Conservation (phyloP, 2,329 filamentous ascomycete genomes). For the Exophiala dermatitidis region DNA sequence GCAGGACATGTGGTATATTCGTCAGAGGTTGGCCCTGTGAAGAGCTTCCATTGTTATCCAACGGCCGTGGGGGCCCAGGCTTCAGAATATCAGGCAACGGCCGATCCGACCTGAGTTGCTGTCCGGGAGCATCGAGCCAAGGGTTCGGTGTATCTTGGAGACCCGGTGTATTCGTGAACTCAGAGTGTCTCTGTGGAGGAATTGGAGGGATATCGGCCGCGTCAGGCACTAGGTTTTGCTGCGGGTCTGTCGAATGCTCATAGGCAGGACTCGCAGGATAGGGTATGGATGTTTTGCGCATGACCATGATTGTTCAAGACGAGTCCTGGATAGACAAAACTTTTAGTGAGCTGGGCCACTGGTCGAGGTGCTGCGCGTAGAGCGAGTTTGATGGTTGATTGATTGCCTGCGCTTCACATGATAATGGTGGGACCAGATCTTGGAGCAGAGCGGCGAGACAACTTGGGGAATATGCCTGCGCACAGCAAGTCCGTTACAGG, state of each 20-base stretch:
- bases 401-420: constrained; percentile 14
- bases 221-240: constrained; percentile 16
- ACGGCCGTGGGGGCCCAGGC: constrained; percentile 7
- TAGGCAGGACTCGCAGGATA: constrained; percentile 19
- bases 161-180: not conserved
- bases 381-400: not conserved
- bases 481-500: no score
- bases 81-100: constrained; percentile 21
- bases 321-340: no score
- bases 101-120: constrained; percentile 13
- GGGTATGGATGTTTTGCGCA: constrained; percentile 21
- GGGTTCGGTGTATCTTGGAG: constrained; percentile 26
- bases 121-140: constrained; percentile 19
- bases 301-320: constrained; percentile 13
- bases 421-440: not conserved
- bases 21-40: not conserved
- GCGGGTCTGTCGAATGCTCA: constrained; percentile 8
- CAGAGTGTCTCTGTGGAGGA: constrained; percentile 6
- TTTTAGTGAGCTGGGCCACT: no score
- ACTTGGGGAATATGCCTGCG: no score
- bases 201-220: constrained; percentile 20
- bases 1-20: constrained; percentile 20
- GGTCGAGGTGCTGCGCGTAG: no score
- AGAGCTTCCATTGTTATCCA: not conserved
- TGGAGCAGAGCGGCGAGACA: no score